A percentile compares a stretch with the other conserved stretches of the same genome.
phyloP scores from a whole-genome alignment of 192 early-diverging fungal genomes.

The Umbelopsis vinacea region DNA sequence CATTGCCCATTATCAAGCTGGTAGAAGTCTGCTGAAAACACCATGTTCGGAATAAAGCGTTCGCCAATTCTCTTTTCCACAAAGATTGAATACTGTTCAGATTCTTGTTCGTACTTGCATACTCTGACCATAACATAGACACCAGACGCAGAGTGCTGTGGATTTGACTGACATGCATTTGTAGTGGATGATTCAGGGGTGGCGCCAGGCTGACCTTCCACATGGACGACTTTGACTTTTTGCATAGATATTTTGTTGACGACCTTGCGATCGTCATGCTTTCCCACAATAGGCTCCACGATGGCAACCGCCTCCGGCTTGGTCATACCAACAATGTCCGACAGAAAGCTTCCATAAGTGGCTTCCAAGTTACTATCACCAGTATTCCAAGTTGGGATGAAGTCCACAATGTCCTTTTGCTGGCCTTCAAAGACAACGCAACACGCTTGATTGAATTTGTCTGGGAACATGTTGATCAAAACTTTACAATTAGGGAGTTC shows the following conservation, averaged over 20 bases:
- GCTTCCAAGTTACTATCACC: constrained; percentile 18
- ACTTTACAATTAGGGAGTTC: constrained; percentile 56
- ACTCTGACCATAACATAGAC: constrained; percentile 15
- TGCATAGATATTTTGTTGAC: neutral
- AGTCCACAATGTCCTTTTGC: constrained; percentile 23
- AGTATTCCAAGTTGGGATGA: neutral
- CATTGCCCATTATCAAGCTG: constrained; percentile 30
- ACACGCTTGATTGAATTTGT: constrained; percentile 60
- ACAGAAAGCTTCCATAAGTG: constrained; percentile 9
- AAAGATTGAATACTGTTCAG: constrained; percentile 17
- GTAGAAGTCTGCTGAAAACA: constrained; percentile 25
- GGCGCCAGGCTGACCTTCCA: neutral
- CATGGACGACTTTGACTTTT: neutral
- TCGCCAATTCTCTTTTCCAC: constrained; percentile 34
- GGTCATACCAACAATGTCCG: constrained; percentile 22
- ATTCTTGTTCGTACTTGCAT: neutral
- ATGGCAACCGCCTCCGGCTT: neutral
- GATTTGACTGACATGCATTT: neutral
- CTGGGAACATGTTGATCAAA: constrained; percentile 41
- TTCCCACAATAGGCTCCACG: neutral
- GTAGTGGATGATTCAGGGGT: neutral
- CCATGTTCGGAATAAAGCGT: constrained; percentile 28
- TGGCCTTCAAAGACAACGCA: constrained; percentile 53
- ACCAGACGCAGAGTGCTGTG: neutral
- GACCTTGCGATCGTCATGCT: neutral